phyloP scores from a whole-genome alignment of 164 flowering plant species.

The Annona squamosa region DNA sequence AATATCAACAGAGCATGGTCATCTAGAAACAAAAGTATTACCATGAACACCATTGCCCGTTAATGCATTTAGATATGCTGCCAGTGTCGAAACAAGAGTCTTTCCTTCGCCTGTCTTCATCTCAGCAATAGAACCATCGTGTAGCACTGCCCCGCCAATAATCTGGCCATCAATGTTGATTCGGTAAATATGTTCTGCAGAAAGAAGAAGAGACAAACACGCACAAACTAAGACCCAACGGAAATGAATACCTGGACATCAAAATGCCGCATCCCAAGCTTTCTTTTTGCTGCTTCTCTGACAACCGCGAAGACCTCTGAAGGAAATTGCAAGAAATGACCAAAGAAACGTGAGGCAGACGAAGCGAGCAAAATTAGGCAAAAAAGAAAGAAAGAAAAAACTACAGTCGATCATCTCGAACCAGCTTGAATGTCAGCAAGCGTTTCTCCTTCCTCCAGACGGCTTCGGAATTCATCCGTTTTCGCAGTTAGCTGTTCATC shows the following conservation, averaged over 20 bases:
- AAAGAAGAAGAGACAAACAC: background rate
- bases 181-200: background rate
- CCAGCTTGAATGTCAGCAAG: conserved; percentile 94
- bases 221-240: background rate
- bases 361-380: background rate
- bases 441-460: conserved; percentile 70
- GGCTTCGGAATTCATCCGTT: conserved; percentile 67
- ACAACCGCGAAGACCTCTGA: conserved; percentile 98
- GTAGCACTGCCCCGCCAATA: conserved; percentile 97
- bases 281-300: conserved; percentile 94
- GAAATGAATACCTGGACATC: conserved; percentile 77
- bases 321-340: conserved; percentile 8
- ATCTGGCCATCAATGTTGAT: conserved; percentile 32
- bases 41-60: conserved; percentile 93
- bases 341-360: background rate
- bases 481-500: conserved; percentile 76
- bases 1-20: background rate
- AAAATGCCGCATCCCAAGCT: conserved; percentile 98
- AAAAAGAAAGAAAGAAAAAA: background rate
- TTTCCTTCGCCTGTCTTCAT: conserved; percentile 99
- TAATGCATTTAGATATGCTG: conserved; percentile 96
- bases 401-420: conserved; percentile 8
- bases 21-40: conserved; percentile 18
- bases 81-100: conserved; percentile 91
- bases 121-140: conserved; percentile 97